Conservation (phyloP, 148 eudicot species). For the Vaccinium vitisidaea region DNA sequence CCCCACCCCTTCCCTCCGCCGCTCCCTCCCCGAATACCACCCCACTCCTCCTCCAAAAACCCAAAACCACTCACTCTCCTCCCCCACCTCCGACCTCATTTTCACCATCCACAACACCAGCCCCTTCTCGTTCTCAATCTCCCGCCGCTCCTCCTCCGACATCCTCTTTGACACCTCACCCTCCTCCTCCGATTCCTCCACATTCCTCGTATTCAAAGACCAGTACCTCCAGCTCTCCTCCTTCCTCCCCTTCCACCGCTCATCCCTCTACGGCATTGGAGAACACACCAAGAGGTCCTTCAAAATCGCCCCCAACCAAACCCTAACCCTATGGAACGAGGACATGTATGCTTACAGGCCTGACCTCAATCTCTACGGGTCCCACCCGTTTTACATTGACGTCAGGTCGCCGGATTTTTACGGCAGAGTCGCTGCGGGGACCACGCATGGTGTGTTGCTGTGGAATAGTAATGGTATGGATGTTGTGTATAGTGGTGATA, state of each 20-base stretch:
- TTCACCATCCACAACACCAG: conserved; percentile 66
- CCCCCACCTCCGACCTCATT: conserved; percentile 53
- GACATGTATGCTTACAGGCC: conserved; percentile 43
- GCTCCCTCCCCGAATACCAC: conserved; percentile 13
- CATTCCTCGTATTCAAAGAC: conserved; percentile 63
- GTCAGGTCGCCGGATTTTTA: conserved; percentile 38
- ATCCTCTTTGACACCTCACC: conserved; percentile 40
- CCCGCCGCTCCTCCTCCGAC: conserved; percentile 54
- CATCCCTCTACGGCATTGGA: conserved; percentile 78
- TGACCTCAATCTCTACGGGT: conserved; percentile 67
- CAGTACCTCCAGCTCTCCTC: conserved; percentile 73
- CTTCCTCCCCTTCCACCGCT: conserved; percentile 41
- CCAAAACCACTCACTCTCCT: conserved; percentile 17
- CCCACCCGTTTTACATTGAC: conserved; percentile 85
- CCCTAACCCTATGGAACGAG: conserved; percentile 69
- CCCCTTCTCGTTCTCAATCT: conserved; percentile 67
- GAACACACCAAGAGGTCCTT: conserved; percentile 70
- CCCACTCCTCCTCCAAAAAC: not conserved
- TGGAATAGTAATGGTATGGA: conserved; percentile 92
- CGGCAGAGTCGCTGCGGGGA: conserved; percentile 27
- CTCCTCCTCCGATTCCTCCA: not conserved
- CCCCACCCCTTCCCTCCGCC: conserved; percentile 10
- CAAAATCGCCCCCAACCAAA: conserved; percentile 54
- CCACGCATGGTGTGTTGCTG: conserved; percentile 64
- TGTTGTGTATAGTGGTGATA: conserved; percentile 61